Evolutionary conservation across 805 yeast genomes (phyloP), one percentile per base, ranked within the genome.

Genomic region (Maudiozyma barnettii): DNA sequence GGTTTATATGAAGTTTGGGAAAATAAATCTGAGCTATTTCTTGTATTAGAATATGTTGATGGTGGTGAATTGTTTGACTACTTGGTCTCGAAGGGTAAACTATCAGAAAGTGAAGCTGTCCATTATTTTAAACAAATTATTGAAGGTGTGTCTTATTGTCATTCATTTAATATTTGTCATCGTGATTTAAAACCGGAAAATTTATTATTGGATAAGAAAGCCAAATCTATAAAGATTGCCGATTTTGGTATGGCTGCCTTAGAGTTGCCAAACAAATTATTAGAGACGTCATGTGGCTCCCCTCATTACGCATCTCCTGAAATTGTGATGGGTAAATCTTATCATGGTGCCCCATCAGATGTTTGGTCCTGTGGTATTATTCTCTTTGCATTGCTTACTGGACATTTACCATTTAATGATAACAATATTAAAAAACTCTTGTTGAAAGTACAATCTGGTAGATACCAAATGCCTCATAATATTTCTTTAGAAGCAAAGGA

Each of bases 1-100:
- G 84, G 93, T 22, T 72, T 93, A 37, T 93, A 89, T 63, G 99
- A 93, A 61, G 99, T 93, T 21, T 93, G 98, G 98, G 99, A 93
- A 66, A 91, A 95, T 54, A 82, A 88, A 54, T 88, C 87, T 60
- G 96, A 91, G 50, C 72, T 93, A 48, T 85, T 82, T 58, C 64
- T 85, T 53, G 88, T 85, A 14, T 67, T 85, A 44, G 95, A 85
- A 61, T 85, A 84, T 61, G 91, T 85, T 30, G 90, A 85, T 64
- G 91, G 93, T n/a, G 95, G 95, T 49, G 95, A 85, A 64, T 67
- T 85, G 46, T 85, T 85, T 55, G 93, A 85, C 58, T 73, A 81
- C 51, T 68, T 85, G 47, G 88, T 84, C 5, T 66, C 70, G 23
- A 75, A 77, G 52, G 93, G 91, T 5, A 82, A 83, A 22, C 65